These are phyloP conservation scores for Yarrowia alimentaria DNA, from an alignment of 805 yeast genomes.

Conservation along the genomic window DNA sequence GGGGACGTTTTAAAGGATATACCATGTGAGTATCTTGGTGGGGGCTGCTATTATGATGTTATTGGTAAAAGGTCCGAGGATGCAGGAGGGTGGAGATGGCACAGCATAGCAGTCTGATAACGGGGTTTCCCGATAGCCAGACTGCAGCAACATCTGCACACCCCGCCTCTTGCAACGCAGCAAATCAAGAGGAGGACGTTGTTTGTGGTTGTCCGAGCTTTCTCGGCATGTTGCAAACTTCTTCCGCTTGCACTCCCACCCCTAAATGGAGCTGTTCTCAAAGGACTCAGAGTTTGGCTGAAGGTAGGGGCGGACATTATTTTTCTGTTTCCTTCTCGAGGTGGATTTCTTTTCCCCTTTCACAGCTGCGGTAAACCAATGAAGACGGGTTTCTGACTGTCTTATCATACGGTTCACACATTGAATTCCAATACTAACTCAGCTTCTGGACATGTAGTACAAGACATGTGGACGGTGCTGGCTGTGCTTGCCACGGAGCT, in stretches of 20 bases:
- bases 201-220: no score
- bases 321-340: no score
- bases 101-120: neutral
- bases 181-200: slow-evolving; percentile 26
- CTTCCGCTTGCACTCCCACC: no score
- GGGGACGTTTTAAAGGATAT: neutral
- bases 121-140: no score
- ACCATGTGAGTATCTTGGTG: slow-evolving; percentile 5
- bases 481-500: no score
- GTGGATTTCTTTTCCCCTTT: no score
- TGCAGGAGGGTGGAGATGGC: slow-evolving; percentile 21
- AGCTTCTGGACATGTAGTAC: no score
- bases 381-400: slow-evolving; percentile 15
- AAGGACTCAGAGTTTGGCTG: slow-evolving; percentile 15
- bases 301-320: slow-evolving; percentile 24
- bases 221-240: no score
- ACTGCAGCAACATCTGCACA: neutral
- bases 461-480: no score
- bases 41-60: slow-evolving; percentile 7
- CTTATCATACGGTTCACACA: neutral
- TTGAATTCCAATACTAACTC: neutral
- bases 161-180: slow-evolving; percentile 17
- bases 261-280: slow-evolving; percentile 14
- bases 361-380: neutral
- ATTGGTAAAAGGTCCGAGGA: slow-evolving; percentile 27